Conservation (phyloP, 371 early-diverging fungal genomes). For the Sanchytrium tribonematis region DNA sequence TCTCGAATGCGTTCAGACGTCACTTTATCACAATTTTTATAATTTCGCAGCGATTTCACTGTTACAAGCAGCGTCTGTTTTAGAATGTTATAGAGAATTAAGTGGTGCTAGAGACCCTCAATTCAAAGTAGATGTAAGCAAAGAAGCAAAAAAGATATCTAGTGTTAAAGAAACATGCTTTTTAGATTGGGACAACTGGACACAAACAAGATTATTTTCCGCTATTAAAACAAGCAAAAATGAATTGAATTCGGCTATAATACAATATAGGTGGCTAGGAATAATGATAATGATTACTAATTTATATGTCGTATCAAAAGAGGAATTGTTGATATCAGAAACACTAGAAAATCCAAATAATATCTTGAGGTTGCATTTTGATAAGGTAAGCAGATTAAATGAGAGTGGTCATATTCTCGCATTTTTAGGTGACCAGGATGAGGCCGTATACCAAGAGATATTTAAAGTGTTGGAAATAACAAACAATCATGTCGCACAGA, state of each 20-base stretch:
- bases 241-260: neutral
- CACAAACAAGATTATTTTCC: neutral
- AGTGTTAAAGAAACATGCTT: neutral
- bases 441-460: neutral
- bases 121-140: neutral
- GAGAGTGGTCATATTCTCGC: neutral
- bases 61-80: neutral
- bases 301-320: neutral
- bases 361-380: neutral
- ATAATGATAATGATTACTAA: neutral
- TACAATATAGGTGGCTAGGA: neutral
- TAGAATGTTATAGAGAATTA: neutral
- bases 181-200: neutral
- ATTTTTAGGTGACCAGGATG: neutral
- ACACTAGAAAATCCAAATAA: neutral
- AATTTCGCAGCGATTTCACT: neutral
- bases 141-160: neutral
- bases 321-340: neutral
- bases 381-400: neutral
- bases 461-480: neutral
- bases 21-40: neutral
- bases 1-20: neutral
- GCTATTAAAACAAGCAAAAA: neutral
- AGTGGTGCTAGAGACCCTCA: neutral
- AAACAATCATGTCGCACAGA: neutral